A percentile compares a stretch with the other conserved stretches of the same genome.
These are phyloP conservation scores for Ceratocystis eucalypticola DNA, from an alignment of 2,329 filamentous ascomycete genomes.

Conservation along the genomic window DNA sequence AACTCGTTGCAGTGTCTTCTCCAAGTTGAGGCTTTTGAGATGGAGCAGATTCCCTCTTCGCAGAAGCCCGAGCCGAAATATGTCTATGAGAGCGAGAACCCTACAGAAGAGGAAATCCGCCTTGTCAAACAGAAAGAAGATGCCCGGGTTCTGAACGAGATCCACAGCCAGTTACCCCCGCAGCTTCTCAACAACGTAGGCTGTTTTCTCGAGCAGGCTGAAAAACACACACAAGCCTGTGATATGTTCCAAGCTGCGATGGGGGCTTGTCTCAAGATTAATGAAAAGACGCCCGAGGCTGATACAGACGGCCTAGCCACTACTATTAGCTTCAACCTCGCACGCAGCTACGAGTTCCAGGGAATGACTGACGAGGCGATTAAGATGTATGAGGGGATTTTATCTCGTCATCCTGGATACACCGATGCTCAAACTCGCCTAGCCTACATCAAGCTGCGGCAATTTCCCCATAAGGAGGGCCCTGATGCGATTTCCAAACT, in stretches of 20 bases:
- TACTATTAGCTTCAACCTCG: conserved; percentile 93
- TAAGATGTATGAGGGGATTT: conserved; percentile 73
- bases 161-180: conserved; percentile 71
- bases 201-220: conserved; percentile 82
- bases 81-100: not conserved
- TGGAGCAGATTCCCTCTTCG: conserved; percentile 56
- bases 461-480: conserved; percentile 70
- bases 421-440: conserved; percentile 80
- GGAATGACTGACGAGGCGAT: conserved; percentile 70
- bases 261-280: conserved; percentile 70
- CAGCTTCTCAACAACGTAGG: conserved; percentile 95
- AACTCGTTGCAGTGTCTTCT: conserved; percentile 84
- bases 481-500: conserved; percentile 75
- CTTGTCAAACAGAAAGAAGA: conserved; percentile 33
- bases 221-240: conserved; percentile 66
- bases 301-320: conserved; percentile 89
- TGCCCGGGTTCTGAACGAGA: conserved; percentile 41
- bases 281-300: conserved; percentile 49
- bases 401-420: conserved; percentile 79
- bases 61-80: conserved; percentile 27
- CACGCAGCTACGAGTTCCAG: conserved; percentile 79
- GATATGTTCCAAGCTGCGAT: conserved; percentile 88
- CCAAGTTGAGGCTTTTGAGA: conserved; percentile 81
- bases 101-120: conserved; percentile 9
- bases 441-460: conserved; percentile 76